Conservation (phyloP, 2,329 filamentous ascomycete genomes). For the Pestalotiopsis sp. region DNA sequence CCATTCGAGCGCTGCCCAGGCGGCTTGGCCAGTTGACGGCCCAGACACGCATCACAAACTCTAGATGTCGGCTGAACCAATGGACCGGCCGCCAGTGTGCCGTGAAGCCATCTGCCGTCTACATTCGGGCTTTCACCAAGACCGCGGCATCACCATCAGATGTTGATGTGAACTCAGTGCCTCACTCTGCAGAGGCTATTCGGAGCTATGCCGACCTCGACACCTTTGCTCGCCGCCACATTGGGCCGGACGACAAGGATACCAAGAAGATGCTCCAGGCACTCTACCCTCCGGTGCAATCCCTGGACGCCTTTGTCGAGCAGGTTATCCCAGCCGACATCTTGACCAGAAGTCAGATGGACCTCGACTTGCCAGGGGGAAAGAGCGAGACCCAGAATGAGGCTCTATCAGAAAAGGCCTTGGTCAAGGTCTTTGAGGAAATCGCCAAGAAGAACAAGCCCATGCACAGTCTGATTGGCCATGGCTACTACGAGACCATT, state of each 20-base stretch:
- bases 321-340: conserved; percentile 84
- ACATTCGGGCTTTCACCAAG: conserved; percentile 19
- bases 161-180: conserved; percentile 21
- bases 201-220: conserved; percentile 44
- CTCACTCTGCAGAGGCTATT: conserved; percentile 19
- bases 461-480: conserved; percentile 76
- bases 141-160: conserved; percentile 13
- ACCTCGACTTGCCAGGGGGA: conserved; percentile 40
- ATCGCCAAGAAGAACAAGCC: conserved; percentile 38
- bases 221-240: conserved; percentile 80
- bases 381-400: conserved; percentile 38
- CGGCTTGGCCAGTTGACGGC: conserved; percentile 31
- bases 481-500: conserved; percentile 85
- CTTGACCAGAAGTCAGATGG: conserved; percentile 66
- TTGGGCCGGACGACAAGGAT: conserved; percentile 75
- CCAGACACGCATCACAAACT: conserved; percentile 25
- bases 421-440: conserved; percentile 45
- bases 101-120: conserved; percentile 16
- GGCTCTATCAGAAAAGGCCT: conserved; percentile 61
- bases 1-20: conserved; percentile 27
- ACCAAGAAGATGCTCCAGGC: conserved; percentile 78
- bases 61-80: conserved; percentile 18
- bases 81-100: conserved; percentile 25
- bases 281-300: conserved; percentile 73
- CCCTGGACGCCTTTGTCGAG: conserved; percentile 79